Percentiles rank a stretch among this genome's conserved stretches.
phyloP scores from a whole-genome alignment of 108 stramenopile species.

The Hondaea fermentalgiana region DNA sequence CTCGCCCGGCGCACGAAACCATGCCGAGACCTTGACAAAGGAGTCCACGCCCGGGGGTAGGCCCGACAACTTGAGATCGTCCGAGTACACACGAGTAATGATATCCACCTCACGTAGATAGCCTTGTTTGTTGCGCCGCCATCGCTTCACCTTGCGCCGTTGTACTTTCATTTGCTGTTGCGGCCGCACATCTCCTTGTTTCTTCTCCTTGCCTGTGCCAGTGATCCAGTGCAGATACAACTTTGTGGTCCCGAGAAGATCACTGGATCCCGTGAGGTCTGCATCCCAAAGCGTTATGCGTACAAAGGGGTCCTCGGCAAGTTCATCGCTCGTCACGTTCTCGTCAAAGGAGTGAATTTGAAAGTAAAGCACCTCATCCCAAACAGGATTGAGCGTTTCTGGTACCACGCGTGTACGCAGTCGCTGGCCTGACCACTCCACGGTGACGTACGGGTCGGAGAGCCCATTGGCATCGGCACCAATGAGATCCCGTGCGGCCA shows the following conservation, averaged over 20 bases:
- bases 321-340: neutral
- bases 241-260: neutral
- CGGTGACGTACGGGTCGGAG: neutral
- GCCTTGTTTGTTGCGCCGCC: neutral
- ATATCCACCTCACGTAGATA: neutral
- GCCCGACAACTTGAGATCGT: neutral
- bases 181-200: neutral
- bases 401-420: neutral
- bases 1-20: neutral
- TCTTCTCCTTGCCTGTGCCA: neutral
- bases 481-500: neutral
- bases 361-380: conserved; percentile 1
- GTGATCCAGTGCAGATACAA: neutral
- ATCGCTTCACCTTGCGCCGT: neutral
- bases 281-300: neutral
- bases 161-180: neutral
- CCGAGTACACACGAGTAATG: neutral
- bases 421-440: neutral
- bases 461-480: conserved; percentile 8
- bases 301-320: neutral
- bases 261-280: neutral
- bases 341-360: neutral
- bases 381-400: neutral
- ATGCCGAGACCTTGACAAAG: neutral
- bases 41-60: neutral